phyloP scores from a whole-genome alignment of 371 early-diverging fungal genomes.

The Syncephalis fuscata region DNA sequence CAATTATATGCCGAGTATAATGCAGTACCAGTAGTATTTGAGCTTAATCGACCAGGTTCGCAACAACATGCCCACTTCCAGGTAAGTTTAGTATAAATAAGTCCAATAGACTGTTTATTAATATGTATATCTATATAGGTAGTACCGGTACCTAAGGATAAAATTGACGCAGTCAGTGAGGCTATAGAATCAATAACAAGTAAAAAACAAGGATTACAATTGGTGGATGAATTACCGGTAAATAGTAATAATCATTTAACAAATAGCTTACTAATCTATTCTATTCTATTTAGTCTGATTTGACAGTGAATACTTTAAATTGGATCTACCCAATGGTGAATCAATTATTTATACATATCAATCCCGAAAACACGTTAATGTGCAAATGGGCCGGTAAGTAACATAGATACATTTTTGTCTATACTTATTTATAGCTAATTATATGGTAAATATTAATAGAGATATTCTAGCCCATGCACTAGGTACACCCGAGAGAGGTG shows the following conservation, averaged over 20 bases:
- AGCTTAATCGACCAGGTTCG: constrained; percentile 29
- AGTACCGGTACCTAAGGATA: constrained; percentile 17
- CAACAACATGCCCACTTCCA: constrained; percentile 51
- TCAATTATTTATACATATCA: constrained; percentile 23
- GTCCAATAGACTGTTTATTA: constrained; percentile 13
- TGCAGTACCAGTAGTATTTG: constrained; percentile 45
- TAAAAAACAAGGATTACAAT: constrained; percentile 14
- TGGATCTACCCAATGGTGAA: constrained; percentile 39
- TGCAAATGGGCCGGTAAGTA: constrained; percentile 51
- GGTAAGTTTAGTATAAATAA: constrained; percentile 25
- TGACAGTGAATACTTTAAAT: constrained; percentile 29
- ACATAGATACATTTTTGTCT: constrained; percentile 9
- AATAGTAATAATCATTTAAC: constrained; percentile 4
- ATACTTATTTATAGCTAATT: no score
- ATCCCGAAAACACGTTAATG: constrained; percentile 29
- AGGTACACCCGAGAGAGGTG: constrained; percentile 36
- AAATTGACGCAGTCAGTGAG: constrained; percentile 8
- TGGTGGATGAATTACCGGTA: constrained; percentile 23
- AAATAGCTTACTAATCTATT: background rate
- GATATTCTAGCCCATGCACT: constrained; percentile 20
- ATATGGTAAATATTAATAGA: no score
- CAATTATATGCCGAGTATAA: constrained; percentile 24
- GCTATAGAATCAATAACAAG: constrained; percentile 16
- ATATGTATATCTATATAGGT: constrained; percentile 10
- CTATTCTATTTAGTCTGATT: constrained; percentile 9